Base-by-base conservation (phyloP, 2,329 filamentous ascomycete species). In the Uncinocarpus reesii region DNA sequence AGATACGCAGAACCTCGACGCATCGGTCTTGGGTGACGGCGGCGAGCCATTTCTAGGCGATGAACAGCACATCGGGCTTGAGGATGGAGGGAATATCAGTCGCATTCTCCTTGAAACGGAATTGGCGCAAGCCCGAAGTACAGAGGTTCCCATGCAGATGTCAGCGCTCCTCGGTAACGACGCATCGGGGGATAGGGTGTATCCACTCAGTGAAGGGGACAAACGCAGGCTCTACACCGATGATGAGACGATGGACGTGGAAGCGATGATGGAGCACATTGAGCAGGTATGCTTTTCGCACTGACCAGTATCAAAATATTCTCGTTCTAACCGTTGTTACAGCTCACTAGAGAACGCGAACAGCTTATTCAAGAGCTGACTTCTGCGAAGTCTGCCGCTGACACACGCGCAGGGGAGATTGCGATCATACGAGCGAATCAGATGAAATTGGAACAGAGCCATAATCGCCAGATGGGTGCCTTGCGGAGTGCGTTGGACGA, bases 381-480 rank as follows among this genome's bases (percentile, higher is more conserved):
- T 37, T 58, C 60, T 13, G 66, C 68, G 16, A 71, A 64, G 54
- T 61, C 62, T 10, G 58, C 67, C 32, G 69, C 70, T 1, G 64
- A 69, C 50, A 68, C 71, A 20, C 79, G 78, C 59, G 64, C 73
- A 6, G 79, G 79, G 26, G 79, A 82, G 58, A 78, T 78, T 34
- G 71, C 78, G 31, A 81, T 80, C 32, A 72, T 82, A 15, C 72
- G 79, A 11, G 69, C 73, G 16, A 80, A 80, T 52, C 71, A 76
- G 53, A 69, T 72, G 28, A 76, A 74, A 55, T 61, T 73, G 7
- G 65, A 61, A 21, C 73, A 75, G 52, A 71, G 75, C 26, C 72
- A 76, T 59, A 75, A 79, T 56, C 68, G 70, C 42, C 70, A 74
- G 56, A 57, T 81, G 13, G 62, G 65, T 20, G 67, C 71, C 7